Evolutionary conservation across 306 rosid genomes (phyloP).

Genomic region (Ammopiptanthus mongolicus): DNA sequence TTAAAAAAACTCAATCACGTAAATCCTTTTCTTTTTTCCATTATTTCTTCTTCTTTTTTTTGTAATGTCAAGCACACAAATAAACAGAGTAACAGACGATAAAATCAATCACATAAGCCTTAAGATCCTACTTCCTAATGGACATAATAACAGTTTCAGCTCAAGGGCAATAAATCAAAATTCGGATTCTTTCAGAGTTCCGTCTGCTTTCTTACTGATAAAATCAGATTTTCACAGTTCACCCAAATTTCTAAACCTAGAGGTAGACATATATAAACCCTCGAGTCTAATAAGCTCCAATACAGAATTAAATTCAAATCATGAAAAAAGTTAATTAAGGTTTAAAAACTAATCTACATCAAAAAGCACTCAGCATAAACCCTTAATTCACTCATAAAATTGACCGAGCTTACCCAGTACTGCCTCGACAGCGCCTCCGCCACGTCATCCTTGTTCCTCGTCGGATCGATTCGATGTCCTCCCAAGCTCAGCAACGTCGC

Average conservation of each 20-base stretch:
- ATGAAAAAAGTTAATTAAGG: not conserved
- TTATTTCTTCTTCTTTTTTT: not conserved
- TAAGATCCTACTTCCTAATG: not conserved
- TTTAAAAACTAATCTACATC: not conserved
- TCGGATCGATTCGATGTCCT: constrained; percentile 44
- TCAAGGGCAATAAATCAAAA: not conserved
- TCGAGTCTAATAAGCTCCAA: constrained; percentile 3
- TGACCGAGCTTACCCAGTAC: constrained; percentile 78
- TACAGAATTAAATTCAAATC: constrained; percentile 14
- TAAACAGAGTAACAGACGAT: too few relatives aligned
- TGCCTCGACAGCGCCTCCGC: constrained; percentile 79
- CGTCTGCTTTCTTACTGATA: not conserved
- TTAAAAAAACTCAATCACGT: not conserved
- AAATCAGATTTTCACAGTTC: constrained; percentile 1
- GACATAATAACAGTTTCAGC: not conserved
- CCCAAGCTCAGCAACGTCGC: constrained; percentile 86
- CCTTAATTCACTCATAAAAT: constrained; percentile 15
- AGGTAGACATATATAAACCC: constrained; percentile 21
- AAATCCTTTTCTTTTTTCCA: not conserved
- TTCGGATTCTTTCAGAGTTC: not conserved
- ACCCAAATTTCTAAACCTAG: constrained; percentile 6
- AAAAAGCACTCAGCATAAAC: not conserved
- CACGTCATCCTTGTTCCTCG: constrained; percentile 45
- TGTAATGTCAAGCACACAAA: constrained; percentile 4
- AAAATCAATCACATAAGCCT: not conserved